A percentile compares a stretch with the other conserved stretches of the same genome.
Conservation (phyloP, 1,284 basidiomycete genomes). For the Pyrrhoderma lamaoense region DNA sequence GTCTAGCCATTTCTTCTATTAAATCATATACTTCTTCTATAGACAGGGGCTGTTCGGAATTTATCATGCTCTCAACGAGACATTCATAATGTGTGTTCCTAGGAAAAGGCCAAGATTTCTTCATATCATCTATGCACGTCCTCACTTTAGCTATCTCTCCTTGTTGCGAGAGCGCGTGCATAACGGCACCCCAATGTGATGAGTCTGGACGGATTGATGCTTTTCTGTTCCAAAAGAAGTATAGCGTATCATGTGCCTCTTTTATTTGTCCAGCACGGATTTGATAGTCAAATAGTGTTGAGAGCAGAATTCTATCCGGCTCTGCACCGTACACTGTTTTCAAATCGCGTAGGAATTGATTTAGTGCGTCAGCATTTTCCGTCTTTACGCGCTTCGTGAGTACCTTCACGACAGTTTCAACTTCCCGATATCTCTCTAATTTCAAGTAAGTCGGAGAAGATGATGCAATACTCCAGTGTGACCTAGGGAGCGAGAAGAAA, state of each 20-base stretch:
- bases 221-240: neutral
- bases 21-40: constrained; percentile 33
- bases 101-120: constrained; percentile 8
- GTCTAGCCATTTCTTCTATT: constrained; percentile 39
- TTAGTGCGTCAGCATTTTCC: constrained; percentile 4
- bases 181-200: constrained; percentile 7
- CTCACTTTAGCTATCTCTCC: constrained; percentile 10
- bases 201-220: constrained; percentile 6
- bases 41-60: constrained; percentile 38
- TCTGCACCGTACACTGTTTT: constrained; percentile 6
- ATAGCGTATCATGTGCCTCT: constrained; percentile 8
- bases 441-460: neutral
- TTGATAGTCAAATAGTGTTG: neutral
- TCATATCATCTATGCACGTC: constrained; percentile 12
- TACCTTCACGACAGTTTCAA: neutral
- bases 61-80: constrained; percentile 2
- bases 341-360: constrained; percentile 5
- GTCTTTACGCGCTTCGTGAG: constrained; percentile 1
- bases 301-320: neutral
- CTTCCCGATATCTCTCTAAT: neutral
- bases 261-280: neutral
- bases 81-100: constrained; percentile 4
- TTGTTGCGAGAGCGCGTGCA: constrained; percentile 5
- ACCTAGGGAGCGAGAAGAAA: constrained; percentile 3
- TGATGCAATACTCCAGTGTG: neutral